Percentiles rank a stretch among this genome's conserved stretches.
Conservation (phyloP, 805 yeast species). For the Komagataella phaffii region DNA sequence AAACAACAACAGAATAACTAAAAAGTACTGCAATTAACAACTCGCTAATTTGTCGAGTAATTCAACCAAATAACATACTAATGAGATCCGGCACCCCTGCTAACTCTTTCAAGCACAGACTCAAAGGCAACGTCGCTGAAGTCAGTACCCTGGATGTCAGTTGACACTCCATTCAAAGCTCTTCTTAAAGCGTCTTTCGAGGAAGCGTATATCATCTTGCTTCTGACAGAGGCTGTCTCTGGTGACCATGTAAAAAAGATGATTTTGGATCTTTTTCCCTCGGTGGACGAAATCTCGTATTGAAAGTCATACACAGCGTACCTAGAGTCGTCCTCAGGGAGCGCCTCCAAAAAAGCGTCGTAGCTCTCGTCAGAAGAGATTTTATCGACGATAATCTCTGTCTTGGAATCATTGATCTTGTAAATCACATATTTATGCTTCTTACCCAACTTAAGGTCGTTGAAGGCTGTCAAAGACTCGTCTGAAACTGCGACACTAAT, state of each 20-base stretch:
- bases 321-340: conserved; percentile 93
- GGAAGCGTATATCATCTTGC: conserved; percentile 98
- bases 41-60: background rate
- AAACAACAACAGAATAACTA: background rate
- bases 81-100: conserved; percentile 65
- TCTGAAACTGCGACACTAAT: conserved; percentile 70
- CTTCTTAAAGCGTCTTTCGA: conserved; percentile 96
- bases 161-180: conserved; percentile 86
- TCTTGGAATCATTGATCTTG: conserved; percentile 71
- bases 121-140: conserved; percentile 94
- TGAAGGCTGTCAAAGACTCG: conserved; percentile 88
- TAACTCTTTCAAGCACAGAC: conserved; percentile 78
- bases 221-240: conserved; percentile 88
- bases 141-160: conserved; percentile 97
- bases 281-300: conserved; percentile 79
- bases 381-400: conserved; percentile 80
- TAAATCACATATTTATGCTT: conserved; percentile 75
- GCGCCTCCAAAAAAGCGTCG: conserved; percentile 73
- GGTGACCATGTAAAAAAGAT: conserved; percentile 90
- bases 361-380: conserved; percentile 67
- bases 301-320: conserved; percentile 96
- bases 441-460: conserved; percentile 90
- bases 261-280: conserved; percentile 77
- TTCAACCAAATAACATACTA: conserved; percentile 8
- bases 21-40: conserved; percentile 1